phyloP scores from a whole-genome alignment of 352 stramenopile species.

The Phytophthora sansomeana region DNA sequence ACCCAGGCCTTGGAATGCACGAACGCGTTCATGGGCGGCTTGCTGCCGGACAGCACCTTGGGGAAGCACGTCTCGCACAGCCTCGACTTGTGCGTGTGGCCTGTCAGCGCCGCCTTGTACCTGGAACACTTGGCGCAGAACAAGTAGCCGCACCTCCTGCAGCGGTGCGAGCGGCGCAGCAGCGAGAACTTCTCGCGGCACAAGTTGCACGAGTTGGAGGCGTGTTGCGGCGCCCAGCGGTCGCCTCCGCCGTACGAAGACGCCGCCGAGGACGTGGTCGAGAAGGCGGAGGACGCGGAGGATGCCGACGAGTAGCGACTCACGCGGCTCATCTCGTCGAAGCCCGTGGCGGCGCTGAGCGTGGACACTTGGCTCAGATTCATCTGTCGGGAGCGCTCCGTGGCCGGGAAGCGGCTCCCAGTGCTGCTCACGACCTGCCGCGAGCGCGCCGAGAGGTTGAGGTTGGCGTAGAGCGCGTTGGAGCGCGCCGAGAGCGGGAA shows the following conservation, averaged over 20 bases:
- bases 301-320: slow-evolving; percentile 71
- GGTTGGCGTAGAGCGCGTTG: slow-evolving; percentile 32
- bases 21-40: slow-evolving; percentile 84
- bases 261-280: slow-evolving; percentile 32
- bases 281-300: slow-evolving; percentile 47
- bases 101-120: slow-evolving; percentile 75
- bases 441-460: slow-evolving; percentile 38
- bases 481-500: slow-evolving; percentile 38
- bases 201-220: slow-evolving; percentile 76
- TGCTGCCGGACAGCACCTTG: slow-evolving; percentile 79
- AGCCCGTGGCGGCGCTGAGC: slow-evolving; percentile 34
- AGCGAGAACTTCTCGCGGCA: slow-evolving; percentile 87
- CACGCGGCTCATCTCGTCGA: slow-evolving; percentile 58
- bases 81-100: slow-evolving; percentile 87
- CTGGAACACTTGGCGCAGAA: slow-evolving; percentile 89
- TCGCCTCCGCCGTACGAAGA: slow-evolving; percentile 53
- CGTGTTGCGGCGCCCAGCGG: slow-evolving; percentile 76
- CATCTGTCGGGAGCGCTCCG: slow-evolving; percentile 53
- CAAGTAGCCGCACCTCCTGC: slow-evolving; percentile 77
- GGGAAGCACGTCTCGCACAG: slow-evolving; percentile 88
- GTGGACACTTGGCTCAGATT: slow-evolving; percentile 56
- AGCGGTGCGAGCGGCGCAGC: slow-evolving; percentile 82
- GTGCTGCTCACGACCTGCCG: slow-evolving; percentile 10
- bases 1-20: slow-evolving; percentile 90
- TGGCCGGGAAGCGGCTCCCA: slow-evolving; percentile 34